Conservation (phyloP, 192 early-diverging fungal species). For the Podila clonocystis region DNA sequence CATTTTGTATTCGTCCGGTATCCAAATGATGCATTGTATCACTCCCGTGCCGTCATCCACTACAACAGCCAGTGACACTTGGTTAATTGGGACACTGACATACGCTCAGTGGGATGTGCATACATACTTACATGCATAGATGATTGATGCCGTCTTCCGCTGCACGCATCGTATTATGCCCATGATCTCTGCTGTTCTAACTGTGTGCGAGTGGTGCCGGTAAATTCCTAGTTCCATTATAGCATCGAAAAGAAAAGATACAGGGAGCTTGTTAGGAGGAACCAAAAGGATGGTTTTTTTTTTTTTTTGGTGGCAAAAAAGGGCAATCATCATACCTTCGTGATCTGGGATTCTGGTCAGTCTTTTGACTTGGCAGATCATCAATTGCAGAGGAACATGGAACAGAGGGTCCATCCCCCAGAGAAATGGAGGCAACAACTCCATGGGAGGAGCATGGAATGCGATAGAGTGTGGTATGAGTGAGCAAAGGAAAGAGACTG, state of each 20-base stretch:
- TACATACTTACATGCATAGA: conserved; percentile 17
- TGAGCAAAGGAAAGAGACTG: too few species aligned
- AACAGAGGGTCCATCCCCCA: conserved; percentile 49
- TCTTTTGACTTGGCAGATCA: conserved; percentile 39
- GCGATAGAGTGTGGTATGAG: too few species aligned
- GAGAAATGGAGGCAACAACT: conserved; percentile 15
- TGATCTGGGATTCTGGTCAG: conserved; percentile 13
- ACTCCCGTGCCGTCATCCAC: conserved; percentile 45
- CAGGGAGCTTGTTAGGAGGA: background rate
- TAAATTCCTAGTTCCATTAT: conserved; percentile 19
- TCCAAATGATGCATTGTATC: conserved; percentile 37
- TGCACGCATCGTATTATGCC: conserved; percentile 26
- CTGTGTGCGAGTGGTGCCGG: conserved; percentile 26
- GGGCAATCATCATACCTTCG: conserved; percentile 16
- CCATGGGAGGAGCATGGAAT: conserved; percentile 16
- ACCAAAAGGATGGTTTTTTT: too few species aligned
- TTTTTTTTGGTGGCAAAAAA: background rate
- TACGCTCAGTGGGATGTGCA: background rate
- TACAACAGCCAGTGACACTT: background rate
- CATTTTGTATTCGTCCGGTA: conserved; percentile 28
- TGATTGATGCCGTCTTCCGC: conserved; percentile 8
- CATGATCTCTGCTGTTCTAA: conserved; percentile 30
- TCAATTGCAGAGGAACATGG: conserved; percentile 36
- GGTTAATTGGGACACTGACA: background rate
- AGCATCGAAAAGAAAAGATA: background rate